Conservation (phyloP, 1,139 yeast species). For the Nakaseomyces kungkrabaensis region DNA sequence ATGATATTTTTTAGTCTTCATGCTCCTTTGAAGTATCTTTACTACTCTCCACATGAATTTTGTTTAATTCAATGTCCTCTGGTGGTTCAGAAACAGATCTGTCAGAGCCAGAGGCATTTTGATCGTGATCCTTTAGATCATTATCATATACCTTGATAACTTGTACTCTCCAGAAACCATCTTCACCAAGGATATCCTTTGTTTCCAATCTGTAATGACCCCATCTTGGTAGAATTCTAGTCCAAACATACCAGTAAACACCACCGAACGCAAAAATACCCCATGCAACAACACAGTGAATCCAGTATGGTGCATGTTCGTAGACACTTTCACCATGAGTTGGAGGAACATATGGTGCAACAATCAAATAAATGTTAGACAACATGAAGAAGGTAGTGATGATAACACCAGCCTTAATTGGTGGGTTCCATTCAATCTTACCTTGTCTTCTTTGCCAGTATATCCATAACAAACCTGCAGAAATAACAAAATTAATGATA, state of each 20-base stretch:
- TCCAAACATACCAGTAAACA: slow-evolving; percentile 63
- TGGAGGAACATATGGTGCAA: slow-evolving; percentile 80
- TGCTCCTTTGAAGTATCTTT: slow-evolving; percentile 1
- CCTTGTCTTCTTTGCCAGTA: slow-evolving; percentile 49
- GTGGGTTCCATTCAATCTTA: slow-evolving; percentile 58
- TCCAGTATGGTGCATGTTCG: slow-evolving; percentile 60
- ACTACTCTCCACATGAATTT: not conserved
- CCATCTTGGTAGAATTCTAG: slow-evolving; percentile 45
- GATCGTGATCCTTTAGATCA: slow-evolving; percentile 4
- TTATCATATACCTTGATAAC: slow-evolving; percentile 34
- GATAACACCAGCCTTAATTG: slow-evolving; percentile 57
- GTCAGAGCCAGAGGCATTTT: not conserved
- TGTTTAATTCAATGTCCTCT: not conserved
- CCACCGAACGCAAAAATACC: slow-evolving; percentile 67
- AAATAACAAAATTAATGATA: slow-evolving; percentile 59
- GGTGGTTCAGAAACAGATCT: not conserved
- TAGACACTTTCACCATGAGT: slow-evolving; percentile 55
- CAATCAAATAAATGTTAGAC: slow-evolving; percentile 59
- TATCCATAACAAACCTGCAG: slow-evolving; percentile 61
- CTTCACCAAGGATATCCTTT: slow-evolving; percentile 53
- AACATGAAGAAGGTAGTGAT: slow-evolving; percentile 56
- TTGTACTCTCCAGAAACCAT: slow-evolving; percentile 67
- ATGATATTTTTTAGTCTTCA: not conserved
- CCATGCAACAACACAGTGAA: slow-evolving; percentile 78
- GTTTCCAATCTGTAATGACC: slow-evolving; percentile 52